These are phyloP conservation scores for Adenanthera pavonina DNA, from an alignment of 306 rosid species.

Conservation along the genomic window DNA sequence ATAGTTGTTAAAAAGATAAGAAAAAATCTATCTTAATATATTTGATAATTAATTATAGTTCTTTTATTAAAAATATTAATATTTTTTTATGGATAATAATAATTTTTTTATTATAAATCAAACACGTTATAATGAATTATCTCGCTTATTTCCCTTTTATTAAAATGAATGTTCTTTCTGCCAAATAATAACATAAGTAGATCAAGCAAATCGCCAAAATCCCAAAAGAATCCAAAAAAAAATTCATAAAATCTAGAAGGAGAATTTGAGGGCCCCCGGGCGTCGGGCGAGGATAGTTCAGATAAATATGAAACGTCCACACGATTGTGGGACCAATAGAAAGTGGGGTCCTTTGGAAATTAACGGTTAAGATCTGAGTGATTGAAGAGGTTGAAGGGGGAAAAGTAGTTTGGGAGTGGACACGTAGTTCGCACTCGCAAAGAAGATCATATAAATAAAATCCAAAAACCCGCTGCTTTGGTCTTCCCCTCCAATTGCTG, in stretches of 20 bases:
- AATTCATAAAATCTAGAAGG: neutral
- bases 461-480: neutral
- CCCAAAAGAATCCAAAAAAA: too few species aligned
- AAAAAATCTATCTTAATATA: too few species aligned
- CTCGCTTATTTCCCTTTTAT: too few species aligned
- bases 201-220: too few species aligned
- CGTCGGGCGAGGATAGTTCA: neutral
- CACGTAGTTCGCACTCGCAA: constrained; percentile 6
- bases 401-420: constrained; percentile 3
- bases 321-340: neutral
- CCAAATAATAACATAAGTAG: too few species aligned
- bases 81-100: too few species aligned
- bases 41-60: too few species aligned
- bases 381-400: neutral
- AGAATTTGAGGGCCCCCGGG: neutral
- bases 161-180: too few species aligned
- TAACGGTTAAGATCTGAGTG: neutral
- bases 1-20: too few species aligned
- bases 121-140: too few species aligned
- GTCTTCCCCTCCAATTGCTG: neutral
- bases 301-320: neutral
- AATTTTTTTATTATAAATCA: too few species aligned
- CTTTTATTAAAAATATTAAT: too few species aligned
- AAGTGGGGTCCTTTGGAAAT: neutral
- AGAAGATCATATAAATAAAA: neutral